Evolutionary conservation across 192 early-diverging fungal species (phyloP), one percentile per base, ranked within the genome.

Genomic region (Lunasporangiospora selenospora): DNA sequence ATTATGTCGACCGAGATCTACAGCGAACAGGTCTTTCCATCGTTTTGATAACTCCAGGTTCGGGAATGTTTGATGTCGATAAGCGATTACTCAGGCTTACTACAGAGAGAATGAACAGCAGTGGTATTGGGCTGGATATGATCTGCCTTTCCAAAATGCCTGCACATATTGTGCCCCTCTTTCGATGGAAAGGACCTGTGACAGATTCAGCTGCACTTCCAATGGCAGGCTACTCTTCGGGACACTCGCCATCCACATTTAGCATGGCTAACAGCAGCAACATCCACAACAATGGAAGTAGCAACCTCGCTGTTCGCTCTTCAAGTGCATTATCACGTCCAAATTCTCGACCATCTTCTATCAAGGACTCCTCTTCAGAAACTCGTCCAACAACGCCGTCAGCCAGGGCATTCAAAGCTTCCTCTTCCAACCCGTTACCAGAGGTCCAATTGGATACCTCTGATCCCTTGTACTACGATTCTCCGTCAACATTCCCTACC

Each of bases 1-100:
- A 96, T 66, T 94, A 93, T 70, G 90, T 97, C 30, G 94, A 97
- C 75, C 88, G 97, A n/a, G 96, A 98, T 79, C 75, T 98, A 26
- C 76, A 91, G 43, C 81, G 95, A 34, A 99, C 95, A 6, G 95
- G 94, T 38, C 82, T 96, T 4, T 89, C 90, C 24, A 94, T 95
- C 8, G 85, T 96, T 5, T 80, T 98, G 37, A 82, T 98, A 27
- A 97, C 95, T 0, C 92, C 96, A 8, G 92, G 94, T 10, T 82
- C 92, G 10, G 96, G 97, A 1, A 84, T 91, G 34, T 98, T 96
- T 76, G 87, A 94, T 41, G 95, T 94, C 37, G 83, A 89, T 61
- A 94, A 95, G 61, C 83, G 81, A 43, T 75, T 97, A 16, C 75
- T 94, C 15, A 83, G 97, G n/a, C 67, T 99, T 62, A 99, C 95